A percentile compares a stretch with the other conserved stretches of the same genome.
Conservation (phyloP, 2,329 filamentous ascomycete genomes). For the Pseudogymnoascus sp. region DNA sequence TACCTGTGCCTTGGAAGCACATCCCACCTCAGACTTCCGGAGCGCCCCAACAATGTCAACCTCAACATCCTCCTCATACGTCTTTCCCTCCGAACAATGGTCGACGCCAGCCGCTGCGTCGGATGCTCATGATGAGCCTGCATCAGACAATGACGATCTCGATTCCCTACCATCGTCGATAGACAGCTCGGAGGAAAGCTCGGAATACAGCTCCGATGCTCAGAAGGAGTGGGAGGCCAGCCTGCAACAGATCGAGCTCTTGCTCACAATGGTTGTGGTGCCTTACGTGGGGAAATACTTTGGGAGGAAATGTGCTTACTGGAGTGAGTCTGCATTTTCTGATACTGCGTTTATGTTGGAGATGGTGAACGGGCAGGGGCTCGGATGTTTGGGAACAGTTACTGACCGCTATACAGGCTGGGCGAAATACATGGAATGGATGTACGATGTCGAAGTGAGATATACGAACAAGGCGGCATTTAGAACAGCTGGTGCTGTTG, state of each 20-base stretch:
- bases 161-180: conserved; percentile 57
- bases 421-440: conserved; percentile 92
- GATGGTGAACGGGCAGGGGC: conserved; percentile 6
- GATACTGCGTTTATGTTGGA: background rate
- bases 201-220: conserved; percentile 62
- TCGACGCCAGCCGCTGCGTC: conserved; percentile 23
- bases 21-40: background rate
- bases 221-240: conserved; percentile 94
- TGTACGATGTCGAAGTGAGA: conserved; percentile 70
- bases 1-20: conserved; percentile 3
- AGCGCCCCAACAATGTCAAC: background rate
- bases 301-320: conserved; percentile 90
- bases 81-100: conserved; percentile 18
- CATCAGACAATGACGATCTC: conserved; percentile 51
- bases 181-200: conserved; percentile 44
- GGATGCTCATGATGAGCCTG: conserved; percentile 40
- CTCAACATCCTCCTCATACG: conserved; percentile 25
- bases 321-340: conserved; percentile 57
- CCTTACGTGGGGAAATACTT: conserved; percentile 93
- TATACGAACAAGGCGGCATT: conserved; percentile 58
- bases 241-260: conserved; percentile 83
- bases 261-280: conserved; percentile 89
- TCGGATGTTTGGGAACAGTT: conserved; percentile 13
- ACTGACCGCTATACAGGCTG: conserved; percentile 48
- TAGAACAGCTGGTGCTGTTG: conserved; percentile 55